phyloP scores from a whole-genome alignment of 1,284 basidiomycete genomes.

The Ganoderma leucocontextum region DNA sequence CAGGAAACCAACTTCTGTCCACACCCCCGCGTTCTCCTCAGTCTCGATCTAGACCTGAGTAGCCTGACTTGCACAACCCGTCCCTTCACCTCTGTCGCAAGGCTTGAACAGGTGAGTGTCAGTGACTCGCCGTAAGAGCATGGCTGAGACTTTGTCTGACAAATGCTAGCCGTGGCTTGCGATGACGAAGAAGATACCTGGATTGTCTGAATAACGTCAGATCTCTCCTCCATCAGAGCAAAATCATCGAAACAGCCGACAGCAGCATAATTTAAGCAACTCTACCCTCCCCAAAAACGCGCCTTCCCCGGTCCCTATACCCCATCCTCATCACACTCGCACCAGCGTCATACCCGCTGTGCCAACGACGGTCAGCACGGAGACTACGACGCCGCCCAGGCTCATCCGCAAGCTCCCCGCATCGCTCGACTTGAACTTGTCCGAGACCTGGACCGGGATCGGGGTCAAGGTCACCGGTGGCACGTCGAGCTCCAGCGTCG shows the following conservation, averaged over 20 bases:
- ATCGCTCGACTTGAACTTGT: not conserved
- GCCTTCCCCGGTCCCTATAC: not conserved
- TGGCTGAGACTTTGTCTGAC: too few species aligned
- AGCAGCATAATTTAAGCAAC: not conserved
- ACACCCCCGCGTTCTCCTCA: too few species aligned
- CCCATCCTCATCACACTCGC: not conserved
- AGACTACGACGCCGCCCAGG: not conserved
- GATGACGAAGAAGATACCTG: too few species aligned
- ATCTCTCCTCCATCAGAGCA: too few species aligned
- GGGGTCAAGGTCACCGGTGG: not conserved
- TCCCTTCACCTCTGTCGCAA: too few species aligned
- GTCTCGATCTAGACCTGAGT: too few species aligned
- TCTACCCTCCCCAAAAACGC: not conserved
- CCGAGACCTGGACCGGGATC: not conserved
- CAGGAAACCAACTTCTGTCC: too few species aligned
- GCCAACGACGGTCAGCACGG: not conserved
- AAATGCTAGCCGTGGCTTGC: too few species aligned
- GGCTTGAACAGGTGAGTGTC: too few species aligned
- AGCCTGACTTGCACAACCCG: too few species aligned
- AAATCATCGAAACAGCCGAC: not conserved
- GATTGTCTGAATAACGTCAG: too few species aligned
- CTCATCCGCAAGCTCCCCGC: constrained; percentile 3
- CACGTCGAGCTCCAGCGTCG: not conserved
- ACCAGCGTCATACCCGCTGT: not conserved
- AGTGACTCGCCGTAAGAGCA: too few species aligned